phyloP scores from a whole-genome alignment of 208 protist genomes.

The Phytomonas sp. region DNA sequence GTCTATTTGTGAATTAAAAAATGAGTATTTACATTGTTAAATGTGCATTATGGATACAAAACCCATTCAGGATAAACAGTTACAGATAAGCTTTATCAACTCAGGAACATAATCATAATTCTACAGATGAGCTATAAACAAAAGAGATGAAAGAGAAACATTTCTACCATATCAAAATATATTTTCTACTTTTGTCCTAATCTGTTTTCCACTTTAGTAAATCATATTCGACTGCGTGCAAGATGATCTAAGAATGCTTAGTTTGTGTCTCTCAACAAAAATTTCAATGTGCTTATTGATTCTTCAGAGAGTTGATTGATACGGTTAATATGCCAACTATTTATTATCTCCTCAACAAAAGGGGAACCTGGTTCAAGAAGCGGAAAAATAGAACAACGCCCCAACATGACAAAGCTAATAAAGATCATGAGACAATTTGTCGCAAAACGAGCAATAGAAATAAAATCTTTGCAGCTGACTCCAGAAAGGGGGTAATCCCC shows the following conservation, averaged over 20 bases:
- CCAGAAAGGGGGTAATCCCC: constrained; percentile 33
- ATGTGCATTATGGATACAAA: constrained; percentile 4
- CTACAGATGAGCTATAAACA: constrained; percentile 5
- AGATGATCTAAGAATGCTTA: too few relatives aligned
- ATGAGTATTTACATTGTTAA: neutral
- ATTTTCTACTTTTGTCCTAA: neutral
- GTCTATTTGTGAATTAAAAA: too few relatives aligned
- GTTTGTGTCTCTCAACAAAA: too few relatives aligned
- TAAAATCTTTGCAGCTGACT: constrained; percentile 24
- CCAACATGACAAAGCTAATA: constrained; percentile 41
- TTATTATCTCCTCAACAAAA: constrained; percentile 58
- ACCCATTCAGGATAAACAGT: neutral
- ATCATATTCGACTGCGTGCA: neutral
- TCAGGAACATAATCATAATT: too few relatives aligned
- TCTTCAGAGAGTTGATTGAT: neutral
- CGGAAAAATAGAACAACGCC: constrained; percentile 55
- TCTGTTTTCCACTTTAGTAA: neutral
- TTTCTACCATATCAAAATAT: neutral
- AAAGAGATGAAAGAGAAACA: neutral
- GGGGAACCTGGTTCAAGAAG: constrained; percentile 48
- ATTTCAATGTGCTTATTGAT: neutral
- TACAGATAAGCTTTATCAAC: too few relatives aligned
- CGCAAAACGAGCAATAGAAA: constrained; percentile 38
- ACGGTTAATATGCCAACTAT: constrained; percentile 50
- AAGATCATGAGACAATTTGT: constrained; percentile 74